Evolutionary conservation across 2,329 filamentous ascomycete genomes (phyloP).

Genomic region (Didymella lethalis): DNA sequence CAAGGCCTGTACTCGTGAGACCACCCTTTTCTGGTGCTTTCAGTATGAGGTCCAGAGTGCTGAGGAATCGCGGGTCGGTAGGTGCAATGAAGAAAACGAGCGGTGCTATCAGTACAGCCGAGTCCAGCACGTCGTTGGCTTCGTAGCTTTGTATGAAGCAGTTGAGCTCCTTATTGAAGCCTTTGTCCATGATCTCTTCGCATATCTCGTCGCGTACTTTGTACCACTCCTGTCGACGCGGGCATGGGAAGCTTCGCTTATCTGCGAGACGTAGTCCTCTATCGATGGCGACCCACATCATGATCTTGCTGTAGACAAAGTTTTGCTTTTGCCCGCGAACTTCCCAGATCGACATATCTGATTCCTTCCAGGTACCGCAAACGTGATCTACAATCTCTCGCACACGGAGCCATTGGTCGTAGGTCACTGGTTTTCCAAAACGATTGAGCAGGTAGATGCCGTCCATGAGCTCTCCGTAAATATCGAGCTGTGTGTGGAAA

Average conservation of each 20-base stretch:
- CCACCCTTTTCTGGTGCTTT: constrained; percentile 77
- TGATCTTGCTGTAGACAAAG: constrained; percentile 82
- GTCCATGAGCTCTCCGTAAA: constrained; percentile 81
- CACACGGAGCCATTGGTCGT: constrained; percentile 77
- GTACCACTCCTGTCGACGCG: constrained; percentile 72
- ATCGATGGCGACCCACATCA: constrained; percentile 84
- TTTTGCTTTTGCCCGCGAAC: constrained; percentile 78
- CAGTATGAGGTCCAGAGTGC: constrained; percentile 75
- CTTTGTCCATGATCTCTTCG: constrained; percentile 80
- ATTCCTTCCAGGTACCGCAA: constrained; percentile 69
- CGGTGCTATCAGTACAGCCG: constrained; percentile 77
- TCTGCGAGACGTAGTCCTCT: constrained; percentile 76
- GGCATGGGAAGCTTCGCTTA: constrained; percentile 78
- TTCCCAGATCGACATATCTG: constrained; percentile 86
- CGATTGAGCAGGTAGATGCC: constrained; percentile 81
- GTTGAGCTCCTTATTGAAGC: constrained; percentile 73
- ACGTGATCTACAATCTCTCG: constrained; percentile 75
- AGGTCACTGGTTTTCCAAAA: constrained; percentile 75
- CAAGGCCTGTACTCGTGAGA: constrained; percentile 75
- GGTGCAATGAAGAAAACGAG: constrained; percentile 82
- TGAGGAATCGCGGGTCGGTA: constrained; percentile 77
- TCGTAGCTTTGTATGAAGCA: constrained; percentile 82
- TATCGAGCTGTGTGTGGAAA: constrained; percentile 79
- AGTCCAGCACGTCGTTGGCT: constrained; percentile 72
- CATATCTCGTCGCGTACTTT: constrained; percentile 72